Percentiles rank a stretch among this genome's conserved stretches.
phyloP scores from a whole-genome alignment of 2,329 filamentous ascomycete species.

The Zasmidium cellare region DNA sequence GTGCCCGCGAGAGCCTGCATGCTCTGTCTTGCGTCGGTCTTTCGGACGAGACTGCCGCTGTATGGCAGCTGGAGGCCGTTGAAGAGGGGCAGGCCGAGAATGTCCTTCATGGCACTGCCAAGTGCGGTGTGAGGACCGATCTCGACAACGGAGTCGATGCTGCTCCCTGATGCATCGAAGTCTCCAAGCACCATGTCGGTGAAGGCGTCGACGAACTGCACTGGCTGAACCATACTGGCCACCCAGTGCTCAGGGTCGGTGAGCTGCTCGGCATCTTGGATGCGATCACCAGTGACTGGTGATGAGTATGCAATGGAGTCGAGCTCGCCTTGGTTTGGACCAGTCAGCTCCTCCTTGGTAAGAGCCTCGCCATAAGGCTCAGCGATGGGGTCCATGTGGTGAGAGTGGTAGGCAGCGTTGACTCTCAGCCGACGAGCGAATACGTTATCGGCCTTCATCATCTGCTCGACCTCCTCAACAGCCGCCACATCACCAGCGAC shows the following conservation, averaged over 20 bases:
- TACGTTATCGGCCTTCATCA: constrained; percentile 36
- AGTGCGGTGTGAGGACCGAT: constrained; percentile 16
- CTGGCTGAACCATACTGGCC: constrained; percentile 11
- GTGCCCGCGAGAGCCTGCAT: no score
- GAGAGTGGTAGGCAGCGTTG: constrained; percentile 45
- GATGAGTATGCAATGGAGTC: constrained; percentile 6
- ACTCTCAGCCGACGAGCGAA: constrained; percentile 44
- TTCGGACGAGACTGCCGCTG: no score
- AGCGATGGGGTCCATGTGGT: constrained; percentile 29
- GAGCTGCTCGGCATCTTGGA: background rate
- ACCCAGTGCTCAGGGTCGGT: constrained; percentile 8
- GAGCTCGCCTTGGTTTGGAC: background rate
- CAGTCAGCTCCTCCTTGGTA: no score
- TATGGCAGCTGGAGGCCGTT: no score
- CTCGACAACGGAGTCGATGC: constrained; percentile 6
- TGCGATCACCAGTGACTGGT: constrained; percentile 4
- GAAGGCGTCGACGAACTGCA: constrained; percentile 13
- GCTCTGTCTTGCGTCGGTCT: no score
- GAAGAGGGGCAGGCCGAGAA: no score
- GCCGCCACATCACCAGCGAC: constrained; percentile 45
- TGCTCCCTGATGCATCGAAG: background rate
- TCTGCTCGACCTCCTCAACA: constrained; percentile 34
- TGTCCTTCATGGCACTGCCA: constrained; percentile 1
- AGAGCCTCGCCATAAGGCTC: background rate
- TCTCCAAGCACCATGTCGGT: background rate